A percentile compares a stretch with the other conserved stretches of the same genome.
phyloP scores from a whole-genome alignment of 371 early-diverging fungal species.

The Basidiobolus meristosporus region DNA sequence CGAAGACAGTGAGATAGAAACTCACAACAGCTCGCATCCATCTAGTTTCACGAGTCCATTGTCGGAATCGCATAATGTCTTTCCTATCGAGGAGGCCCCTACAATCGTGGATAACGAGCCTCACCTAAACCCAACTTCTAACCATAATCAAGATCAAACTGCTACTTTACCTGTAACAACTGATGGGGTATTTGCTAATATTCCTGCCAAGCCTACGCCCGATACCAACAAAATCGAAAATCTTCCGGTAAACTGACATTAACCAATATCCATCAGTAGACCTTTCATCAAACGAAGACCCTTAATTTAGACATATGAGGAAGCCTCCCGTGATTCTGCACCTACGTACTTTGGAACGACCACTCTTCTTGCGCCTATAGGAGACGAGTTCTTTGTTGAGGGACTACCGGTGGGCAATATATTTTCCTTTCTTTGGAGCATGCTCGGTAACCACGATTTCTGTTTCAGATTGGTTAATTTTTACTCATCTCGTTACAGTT shows the following conservation, averaged over 20 bases:
- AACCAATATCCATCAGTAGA: no score
- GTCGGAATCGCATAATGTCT: no score
- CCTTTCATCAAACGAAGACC: no score
- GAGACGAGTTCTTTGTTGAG: constrained; percentile 29
- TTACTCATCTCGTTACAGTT: constrained; percentile 12
- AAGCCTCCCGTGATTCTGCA: constrained; percentile 31
- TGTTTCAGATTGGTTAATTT: no score
- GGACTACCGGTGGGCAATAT: constrained; percentile 38
- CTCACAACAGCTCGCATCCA: no score
- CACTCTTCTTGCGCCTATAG: constrained; percentile 26
- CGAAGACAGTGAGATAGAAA: no score
- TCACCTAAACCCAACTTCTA: no score
- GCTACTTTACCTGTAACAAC: constrained; percentile 3
- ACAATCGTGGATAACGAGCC: no score
- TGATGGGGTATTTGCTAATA: constrained; percentile 40
- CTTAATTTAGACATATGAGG: constrained; percentile 35
- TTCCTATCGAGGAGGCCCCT: no score
- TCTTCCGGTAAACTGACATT: constrained; percentile 7
- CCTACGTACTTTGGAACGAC: constrained; percentile 40
- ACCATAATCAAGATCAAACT: no score
- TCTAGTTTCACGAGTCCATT: no score
- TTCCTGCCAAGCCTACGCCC: constrained; percentile 30
- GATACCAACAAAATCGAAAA: constrained; percentile 10
- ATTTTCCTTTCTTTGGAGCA: constrained; percentile 34
- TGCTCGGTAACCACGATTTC: constrained; percentile 30